phyloP scores from a whole-genome alignment of 208 protist species.

The Leishmania amazonensis region DNA sequence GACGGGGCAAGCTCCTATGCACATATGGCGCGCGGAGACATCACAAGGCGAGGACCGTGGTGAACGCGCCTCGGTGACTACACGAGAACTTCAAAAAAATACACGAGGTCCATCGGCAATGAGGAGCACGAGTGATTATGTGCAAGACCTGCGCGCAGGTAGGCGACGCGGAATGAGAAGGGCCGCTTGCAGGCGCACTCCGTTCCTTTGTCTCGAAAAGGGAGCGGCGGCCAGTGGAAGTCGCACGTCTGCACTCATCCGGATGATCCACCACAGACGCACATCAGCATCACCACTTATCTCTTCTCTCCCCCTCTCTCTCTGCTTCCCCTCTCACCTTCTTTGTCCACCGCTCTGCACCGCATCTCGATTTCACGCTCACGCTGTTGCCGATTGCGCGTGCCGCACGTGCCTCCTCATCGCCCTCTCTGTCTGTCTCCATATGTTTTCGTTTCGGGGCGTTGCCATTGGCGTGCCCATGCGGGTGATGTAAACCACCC shows the following conservation, averaged over 20 bases:
- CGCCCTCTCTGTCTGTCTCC: background rate
- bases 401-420: background rate
- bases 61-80: background rate
- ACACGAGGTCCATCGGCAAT: background rate
- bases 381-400: background rate
- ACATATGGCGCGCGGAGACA: background rate
- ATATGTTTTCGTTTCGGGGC: background rate
- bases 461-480: background rate
- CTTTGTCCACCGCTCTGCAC: background rate
- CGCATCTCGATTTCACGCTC: background rate
- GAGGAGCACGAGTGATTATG: background rate
- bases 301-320: background rate
- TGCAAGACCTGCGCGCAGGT: background rate
- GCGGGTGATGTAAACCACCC: background rate
- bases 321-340: background rate
- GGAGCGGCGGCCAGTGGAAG: background rate
- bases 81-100: background rate
- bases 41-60: background rate
- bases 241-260: background rate
- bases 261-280: background rate
- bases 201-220: background rate
- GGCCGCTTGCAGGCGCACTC: background rate
- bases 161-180: background rate
- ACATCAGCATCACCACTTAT: background rate
- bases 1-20: background rate